A percentile compares a stretch with the other conserved stretches of the same genome.
These are phyloP conservation scores for Aphelidium insulamus DNA, from an alignment of 371 early-diverging fungal species.

Conservation along the genomic window DNA sequence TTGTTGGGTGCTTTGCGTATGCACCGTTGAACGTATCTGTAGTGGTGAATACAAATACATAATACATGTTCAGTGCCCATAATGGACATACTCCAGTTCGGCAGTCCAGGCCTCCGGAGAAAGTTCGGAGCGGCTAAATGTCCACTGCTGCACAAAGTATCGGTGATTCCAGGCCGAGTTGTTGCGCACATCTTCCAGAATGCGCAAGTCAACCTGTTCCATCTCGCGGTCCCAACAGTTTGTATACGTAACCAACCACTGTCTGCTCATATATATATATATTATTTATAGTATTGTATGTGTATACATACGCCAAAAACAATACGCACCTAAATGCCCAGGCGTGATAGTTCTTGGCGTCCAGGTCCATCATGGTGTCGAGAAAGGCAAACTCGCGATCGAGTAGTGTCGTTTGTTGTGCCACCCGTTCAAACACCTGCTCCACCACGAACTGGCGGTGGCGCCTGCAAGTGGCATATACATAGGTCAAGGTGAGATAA, in stretches of 20 bases:
- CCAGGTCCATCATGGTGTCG: conserved; percentile 37
- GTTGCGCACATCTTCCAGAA: conserved; percentile 69
- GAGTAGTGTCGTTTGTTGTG: too few relatives aligned
- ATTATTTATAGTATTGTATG: not conserved
- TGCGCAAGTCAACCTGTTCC: conserved; percentile 31
- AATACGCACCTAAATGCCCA: conserved; percentile 56
- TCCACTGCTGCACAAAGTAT: conserved; percentile 28
- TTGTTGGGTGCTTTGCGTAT: conserved; percentile 60
- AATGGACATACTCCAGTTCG: too few relatives aligned
- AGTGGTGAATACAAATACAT: not conserved
- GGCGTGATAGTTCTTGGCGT: conserved; percentile 93
- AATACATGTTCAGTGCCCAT: too few relatives aligned
- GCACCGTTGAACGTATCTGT: conserved; percentile 18
- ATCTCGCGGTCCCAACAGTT: conserved; percentile 59
- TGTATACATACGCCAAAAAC: not conserved
- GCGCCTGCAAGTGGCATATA: conserved; percentile 25
- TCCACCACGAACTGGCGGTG: conserved; percentile 69
- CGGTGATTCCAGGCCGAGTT: conserved; percentile 97
- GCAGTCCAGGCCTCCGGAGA: too few relatives aligned
- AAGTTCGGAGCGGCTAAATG: too few relatives aligned
- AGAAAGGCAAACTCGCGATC: conserved; percentile 38
- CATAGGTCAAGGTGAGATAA: not conserved
- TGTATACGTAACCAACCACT: conserved; percentile 65
- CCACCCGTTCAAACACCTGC: conserved; percentile 8
- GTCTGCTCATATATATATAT: conserved; percentile 22